Conservation (phyloP, 495 filamentous ascomycete species). For the Aspergillus funiculosus region DNA sequence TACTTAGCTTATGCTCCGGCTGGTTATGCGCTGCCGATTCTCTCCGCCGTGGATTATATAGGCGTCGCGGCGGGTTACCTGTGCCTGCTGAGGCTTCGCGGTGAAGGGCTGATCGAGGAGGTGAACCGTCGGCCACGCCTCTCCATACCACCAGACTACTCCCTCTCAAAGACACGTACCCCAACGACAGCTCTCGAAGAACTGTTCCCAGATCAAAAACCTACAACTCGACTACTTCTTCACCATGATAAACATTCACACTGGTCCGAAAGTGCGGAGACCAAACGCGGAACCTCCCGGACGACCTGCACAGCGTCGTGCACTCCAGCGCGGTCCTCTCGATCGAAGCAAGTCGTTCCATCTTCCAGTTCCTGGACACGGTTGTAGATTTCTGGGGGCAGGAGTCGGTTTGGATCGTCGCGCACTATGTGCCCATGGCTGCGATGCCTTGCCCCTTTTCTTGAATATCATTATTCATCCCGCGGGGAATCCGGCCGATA, state of each 20-base stretch:
- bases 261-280: neutral
- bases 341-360: neutral
- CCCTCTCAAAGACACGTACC: neutral
- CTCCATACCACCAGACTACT: neutral
- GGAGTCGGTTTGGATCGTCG: neutral
- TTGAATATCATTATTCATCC: neutral
- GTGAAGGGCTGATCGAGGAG: too few species aligned
- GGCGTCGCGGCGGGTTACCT: neutral
- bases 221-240: neutral
- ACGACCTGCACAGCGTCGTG: neutral
- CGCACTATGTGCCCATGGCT: neutral
- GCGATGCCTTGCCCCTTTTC: neutral
- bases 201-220: neutral
- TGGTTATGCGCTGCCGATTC: neutral
- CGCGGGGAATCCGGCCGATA: neutral
- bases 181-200: neutral
- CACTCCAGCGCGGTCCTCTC: neutral
- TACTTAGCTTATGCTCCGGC: neutral
- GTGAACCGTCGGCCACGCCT: neutral
- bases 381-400: neutral
- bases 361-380: neutral
- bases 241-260: neutral
- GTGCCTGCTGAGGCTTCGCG: too few species aligned
- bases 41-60: neutral
- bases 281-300: neutral